A percentile compares a stretch with the other conserved stretches of the same genome.
Conservation (phyloP, 768 basidiomycete species). For the Boletus fagicola region DNA sequence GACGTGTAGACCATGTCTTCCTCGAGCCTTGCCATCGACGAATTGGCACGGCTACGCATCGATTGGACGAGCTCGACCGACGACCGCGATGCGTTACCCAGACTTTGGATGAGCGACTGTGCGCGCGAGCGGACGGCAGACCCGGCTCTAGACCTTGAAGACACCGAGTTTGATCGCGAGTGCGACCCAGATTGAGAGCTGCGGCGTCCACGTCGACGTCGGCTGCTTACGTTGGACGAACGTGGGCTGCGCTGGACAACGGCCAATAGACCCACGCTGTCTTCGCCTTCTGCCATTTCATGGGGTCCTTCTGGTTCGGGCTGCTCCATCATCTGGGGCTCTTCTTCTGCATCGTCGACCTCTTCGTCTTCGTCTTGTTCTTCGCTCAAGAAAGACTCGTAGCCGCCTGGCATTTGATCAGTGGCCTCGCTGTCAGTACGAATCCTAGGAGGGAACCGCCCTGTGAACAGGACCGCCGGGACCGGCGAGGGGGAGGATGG, state of each 20-base stretch:
- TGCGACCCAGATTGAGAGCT: slow-evolving; percentile 39
- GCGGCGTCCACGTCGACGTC: slow-evolving; percentile 32
- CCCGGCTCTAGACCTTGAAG: slow-evolving; percentile 43
- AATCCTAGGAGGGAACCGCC: slow-evolving; percentile 23
- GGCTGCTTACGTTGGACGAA: slow-evolving; percentile 38
- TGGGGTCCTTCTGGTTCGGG: slow-evolving; percentile 52
- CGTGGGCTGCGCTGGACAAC: slow-evolving; percentile 51
- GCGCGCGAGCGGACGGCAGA: slow-evolving; percentile 60
- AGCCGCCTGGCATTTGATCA: slow-evolving; percentile 27
- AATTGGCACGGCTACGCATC: slow-evolving; percentile 55
- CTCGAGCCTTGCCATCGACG: slow-evolving; percentile 68
- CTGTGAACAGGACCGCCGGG: slow-evolving; percentile 33
- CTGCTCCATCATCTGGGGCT: slow-evolving; percentile 39
- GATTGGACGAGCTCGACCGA: slow-evolving; percentile 56
- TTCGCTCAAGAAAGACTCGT: slow-evolving; percentile 34
- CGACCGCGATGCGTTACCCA: slow-evolving; percentile 59
- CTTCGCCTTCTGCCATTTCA: slow-evolving; percentile 62
- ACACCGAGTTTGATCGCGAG: slow-evolving; percentile 28
- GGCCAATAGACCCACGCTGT: slow-evolving; percentile 56
- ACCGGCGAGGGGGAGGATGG: slow-evolving; percentile 39
- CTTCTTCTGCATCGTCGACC: slow-evolving; percentile 32
- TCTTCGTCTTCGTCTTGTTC: slow-evolving; percentile 33
- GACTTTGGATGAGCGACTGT: slow-evolving; percentile 64
- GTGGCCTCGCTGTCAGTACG: slow-evolving; percentile 31
- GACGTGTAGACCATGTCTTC: slow-evolving; percentile 45